Conservation (phyloP, 1,284 basidiomycete genomes). For the Phellopilus nigrolimitatus region DNA sequence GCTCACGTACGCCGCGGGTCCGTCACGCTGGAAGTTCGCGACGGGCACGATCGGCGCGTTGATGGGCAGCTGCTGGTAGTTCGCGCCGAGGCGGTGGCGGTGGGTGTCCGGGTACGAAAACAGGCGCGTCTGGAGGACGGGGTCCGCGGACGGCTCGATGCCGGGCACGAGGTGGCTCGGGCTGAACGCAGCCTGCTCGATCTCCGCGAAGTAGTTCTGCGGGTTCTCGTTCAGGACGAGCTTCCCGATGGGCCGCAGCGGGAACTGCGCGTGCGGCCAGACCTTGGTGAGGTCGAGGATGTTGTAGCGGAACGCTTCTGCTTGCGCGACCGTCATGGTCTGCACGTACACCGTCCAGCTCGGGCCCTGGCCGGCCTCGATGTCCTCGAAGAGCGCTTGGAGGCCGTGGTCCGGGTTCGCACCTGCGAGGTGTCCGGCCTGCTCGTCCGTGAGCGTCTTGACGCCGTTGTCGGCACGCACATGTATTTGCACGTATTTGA, state of each 20-base stretch:
- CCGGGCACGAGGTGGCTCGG: slow-evolving; percentile 85
- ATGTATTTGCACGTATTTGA: slow-evolving; percentile 84
- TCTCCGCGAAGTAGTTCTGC: slow-evolving; percentile 83
- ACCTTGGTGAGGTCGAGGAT: slow-evolving; percentile 89
- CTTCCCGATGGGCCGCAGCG: slow-evolving; percentile 83
- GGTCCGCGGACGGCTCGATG: slow-evolving; percentile 85
- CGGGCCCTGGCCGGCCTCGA: slow-evolving; percentile 74
- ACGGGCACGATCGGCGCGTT: slow-evolving; percentile 74
- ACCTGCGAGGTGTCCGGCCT: slow-evolving; percentile 54
- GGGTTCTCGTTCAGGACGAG: slow-evolving; percentile 84
- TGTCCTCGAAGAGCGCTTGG: slow-evolving; percentile 72
- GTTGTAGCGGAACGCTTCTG: slow-evolving; percentile 87
- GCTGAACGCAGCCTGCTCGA: slow-evolving; percentile 83
- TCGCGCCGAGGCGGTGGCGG: slow-evolving; percentile 79
- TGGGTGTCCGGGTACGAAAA: slow-evolving; percentile 97
- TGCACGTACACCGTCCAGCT: slow-evolving; percentile 83
- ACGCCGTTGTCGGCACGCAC: slow-evolving; percentile 70
- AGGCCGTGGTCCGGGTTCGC: slow-evolving; percentile 81
- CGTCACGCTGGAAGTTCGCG: slow-evolving; percentile 86
- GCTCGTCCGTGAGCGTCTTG: slow-evolving; percentile 68
- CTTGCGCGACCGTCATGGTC: slow-evolving; percentile 87
- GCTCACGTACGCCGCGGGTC: slow-evolving; percentile 62
- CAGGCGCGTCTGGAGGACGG: slow-evolving; percentile 87
- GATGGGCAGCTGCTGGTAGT: slow-evolving; percentile 88
- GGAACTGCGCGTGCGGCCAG: slow-evolving; percentile 82